Evolutionary conservation across 129 eudicot genomes (phyloP).

Genomic region (Deinandra increscens): DNA sequence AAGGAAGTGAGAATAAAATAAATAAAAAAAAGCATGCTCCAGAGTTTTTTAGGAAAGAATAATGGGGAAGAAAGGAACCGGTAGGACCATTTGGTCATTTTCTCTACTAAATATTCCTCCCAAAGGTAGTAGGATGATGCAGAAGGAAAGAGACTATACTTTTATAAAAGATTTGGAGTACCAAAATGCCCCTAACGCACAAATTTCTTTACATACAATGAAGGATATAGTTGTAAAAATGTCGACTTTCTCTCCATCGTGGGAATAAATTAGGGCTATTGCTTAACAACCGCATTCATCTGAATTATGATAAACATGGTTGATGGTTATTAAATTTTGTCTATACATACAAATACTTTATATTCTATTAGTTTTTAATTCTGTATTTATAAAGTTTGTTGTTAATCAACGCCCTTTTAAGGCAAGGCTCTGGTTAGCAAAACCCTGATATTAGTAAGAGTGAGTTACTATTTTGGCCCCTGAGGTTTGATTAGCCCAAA

Average conservation of each 20-base stretch:
- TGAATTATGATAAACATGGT: not conserved
- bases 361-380: not conserved
- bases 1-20: not conserved
- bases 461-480: too few species aligned
- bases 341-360: not conserved
- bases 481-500: too few species aligned
- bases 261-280: not conserved
- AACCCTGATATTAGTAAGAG: too few species aligned
- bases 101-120: not conserved
- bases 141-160: not conserved
- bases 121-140: not conserved
- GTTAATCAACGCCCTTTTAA: not conserved
- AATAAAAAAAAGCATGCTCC: not conserved
- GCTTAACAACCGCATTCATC: not conserved
- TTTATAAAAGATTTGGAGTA: not conserved
- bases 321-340: too few species aligned
- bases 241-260: not conserved
- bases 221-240: not conserved
- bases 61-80: not conserved
- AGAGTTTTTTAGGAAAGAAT: not conserved
- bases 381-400: not conserved
- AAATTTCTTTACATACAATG: not conserved
- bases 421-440: not conserved
- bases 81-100: not conserved
- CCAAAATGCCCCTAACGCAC: not conserved